Evolutionary conservation across 495 filamentous ascomycete genomes (phyloP), one percentile per base, ranked within the genome.

Genomic region (Trichoderma asperelloides): DNA sequence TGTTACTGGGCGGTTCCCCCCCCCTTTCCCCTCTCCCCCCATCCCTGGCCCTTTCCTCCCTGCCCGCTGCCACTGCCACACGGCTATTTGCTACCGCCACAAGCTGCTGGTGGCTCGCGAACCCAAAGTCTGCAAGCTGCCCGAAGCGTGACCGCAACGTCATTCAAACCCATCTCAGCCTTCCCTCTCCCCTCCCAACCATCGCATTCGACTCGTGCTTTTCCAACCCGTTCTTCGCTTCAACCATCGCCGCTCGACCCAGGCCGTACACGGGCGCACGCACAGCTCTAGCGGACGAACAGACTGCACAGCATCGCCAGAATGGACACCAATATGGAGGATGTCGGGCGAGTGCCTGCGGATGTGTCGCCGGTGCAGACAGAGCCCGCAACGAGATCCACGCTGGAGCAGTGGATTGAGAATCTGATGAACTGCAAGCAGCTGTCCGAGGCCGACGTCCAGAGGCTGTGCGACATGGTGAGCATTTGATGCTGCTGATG

Each of bases 311-410:
- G 33, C 33, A 37, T 37, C 33, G 5, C 69, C 66, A 81, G 64
- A 69, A 96, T 96, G 93, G 95, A 98, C 80, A 96, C 93, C 74
- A 96, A 96, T 78, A 98, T 98, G 95, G 89, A 91, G 81, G 95
- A 98, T 77, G 93, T 97, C 70, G 90, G 90, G 73, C 90, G 92
- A 76, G 85, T 88, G 70, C 91, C 93, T 69, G 88, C 96, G 73
- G 91, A 93, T 69, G 86, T 93, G 75, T 82, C 84, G 71, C 79
- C 91, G 73, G 84, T 89, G 65, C 87, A 89, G 69, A 83, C 86
- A 63, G 96, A 98, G 77, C 88, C 96, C 12, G 85, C 91, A 41
- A 90, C 92, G 67, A 95, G 97, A 80, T 89, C 92, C 43, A 96
- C 93, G 43, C 81, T 98, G 47, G 95, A 98, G 78, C 92, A 94